Evolutionary conservation across 768 basidiomycete species (phyloP).

Genomic region (Basidioascus undulatus): DNA sequence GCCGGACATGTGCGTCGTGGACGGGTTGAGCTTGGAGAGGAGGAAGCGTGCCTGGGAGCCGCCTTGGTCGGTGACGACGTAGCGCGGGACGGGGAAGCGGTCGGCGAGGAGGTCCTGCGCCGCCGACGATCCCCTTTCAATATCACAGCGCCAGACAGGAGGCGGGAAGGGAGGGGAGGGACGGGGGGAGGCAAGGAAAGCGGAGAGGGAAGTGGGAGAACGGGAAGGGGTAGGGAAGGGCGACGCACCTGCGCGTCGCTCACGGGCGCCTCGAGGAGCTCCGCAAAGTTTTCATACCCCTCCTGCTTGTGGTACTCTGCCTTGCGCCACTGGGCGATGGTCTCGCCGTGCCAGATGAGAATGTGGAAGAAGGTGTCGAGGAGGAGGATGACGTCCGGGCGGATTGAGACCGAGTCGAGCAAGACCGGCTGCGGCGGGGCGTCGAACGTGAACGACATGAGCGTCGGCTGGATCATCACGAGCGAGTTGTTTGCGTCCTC

Average conservation of each 20-base stretch:
- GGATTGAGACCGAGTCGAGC: slow-evolving; percentile 91
- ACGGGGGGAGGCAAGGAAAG: not conserved
- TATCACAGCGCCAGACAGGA: not conserved
- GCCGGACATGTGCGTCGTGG: slow-evolving; percentile 82
- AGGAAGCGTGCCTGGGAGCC: slow-evolving; percentile 97
- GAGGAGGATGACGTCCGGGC: slow-evolving; percentile 82
- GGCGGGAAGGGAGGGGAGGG: not conserved
- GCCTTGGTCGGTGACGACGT: slow-evolving; percentile 92
- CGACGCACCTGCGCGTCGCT: slow-evolving; percentile 55
- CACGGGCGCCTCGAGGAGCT: slow-evolving; percentile 62
- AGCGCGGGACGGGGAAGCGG: slow-evolving; percentile 89
- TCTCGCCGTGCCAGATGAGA: slow-evolving; percentile 96
- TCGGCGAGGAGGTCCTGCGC: slow-evolving; percentile 72
- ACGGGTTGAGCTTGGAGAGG: slow-evolving; percentile 84
- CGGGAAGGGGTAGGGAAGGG: too few relatives aligned
- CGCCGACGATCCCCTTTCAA: not conserved
- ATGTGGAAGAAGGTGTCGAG: slow-evolving; percentile 99
- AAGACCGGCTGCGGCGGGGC: slow-evolving; percentile 75
- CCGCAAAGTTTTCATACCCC: slow-evolving; percentile 95
- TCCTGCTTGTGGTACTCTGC: slow-evolving; percentile 97
- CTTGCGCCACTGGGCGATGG: slow-evolving; percentile 91
- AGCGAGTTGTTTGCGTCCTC: slow-evolving; percentile 98
- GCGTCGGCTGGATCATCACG: slow-evolving; percentile 98
- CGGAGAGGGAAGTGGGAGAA: not conserved
- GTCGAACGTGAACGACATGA: slow-evolving; percentile 96